Percentiles rank a stretch among this genome's conserved stretches.
phyloP scores from a whole-genome alignment of 306 rosid species.

The Rosa multiflora region DNA sequence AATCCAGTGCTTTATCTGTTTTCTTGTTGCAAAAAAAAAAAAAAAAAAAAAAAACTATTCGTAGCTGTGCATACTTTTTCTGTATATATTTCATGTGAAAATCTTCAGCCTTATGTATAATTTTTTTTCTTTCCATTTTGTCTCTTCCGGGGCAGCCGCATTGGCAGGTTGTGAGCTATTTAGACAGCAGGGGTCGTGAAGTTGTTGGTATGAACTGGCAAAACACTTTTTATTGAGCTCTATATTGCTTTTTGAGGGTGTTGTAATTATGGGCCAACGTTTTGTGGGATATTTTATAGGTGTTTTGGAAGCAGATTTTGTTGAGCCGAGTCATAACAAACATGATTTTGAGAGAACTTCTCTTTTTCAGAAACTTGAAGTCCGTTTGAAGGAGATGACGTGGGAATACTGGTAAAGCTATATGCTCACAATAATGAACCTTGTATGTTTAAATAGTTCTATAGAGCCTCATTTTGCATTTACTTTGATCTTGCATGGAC shows the following conservation, averaged over 20 bases:
- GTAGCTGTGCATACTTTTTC: not conserved
- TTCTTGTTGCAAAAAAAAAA: not conserved
- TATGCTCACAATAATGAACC: slow-evolving; percentile 1
- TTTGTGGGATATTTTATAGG: slow-evolving; percentile 45
- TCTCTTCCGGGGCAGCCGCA: slow-evolving; percentile 66
- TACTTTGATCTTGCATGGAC: not conserved
- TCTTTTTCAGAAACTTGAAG: slow-evolving; percentile 84
- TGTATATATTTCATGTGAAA: not conserved
- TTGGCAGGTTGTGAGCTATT: slow-evolving; percentile 78
- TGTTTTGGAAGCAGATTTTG: slow-evolving; percentile 79
- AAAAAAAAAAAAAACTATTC: not conserved
- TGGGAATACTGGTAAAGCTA: slow-evolving; percentile 80
- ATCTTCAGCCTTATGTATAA: not conserved
- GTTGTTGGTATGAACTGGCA: slow-evolving; percentile 71
- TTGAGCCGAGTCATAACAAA: slow-evolving; percentile 88
- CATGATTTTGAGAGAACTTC: slow-evolving; percentile 96
- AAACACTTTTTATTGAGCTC: slow-evolving; percentile 9
- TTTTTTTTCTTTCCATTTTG: slow-evolving; percentile 4
- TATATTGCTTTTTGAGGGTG: slow-evolving; percentile 12
- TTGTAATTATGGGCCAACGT: slow-evolving; percentile 19
- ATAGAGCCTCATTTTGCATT: not conserved
- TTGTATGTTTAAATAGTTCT: not conserved
- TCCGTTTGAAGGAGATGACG: slow-evolving; percentile 81
- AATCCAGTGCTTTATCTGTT: not conserved
- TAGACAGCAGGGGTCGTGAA: slow-evolving; percentile 73